phyloP scores from a whole-genome alignment of 2,329 filamentous ascomycete species.

The Ophiostoma populinum region DNA sequence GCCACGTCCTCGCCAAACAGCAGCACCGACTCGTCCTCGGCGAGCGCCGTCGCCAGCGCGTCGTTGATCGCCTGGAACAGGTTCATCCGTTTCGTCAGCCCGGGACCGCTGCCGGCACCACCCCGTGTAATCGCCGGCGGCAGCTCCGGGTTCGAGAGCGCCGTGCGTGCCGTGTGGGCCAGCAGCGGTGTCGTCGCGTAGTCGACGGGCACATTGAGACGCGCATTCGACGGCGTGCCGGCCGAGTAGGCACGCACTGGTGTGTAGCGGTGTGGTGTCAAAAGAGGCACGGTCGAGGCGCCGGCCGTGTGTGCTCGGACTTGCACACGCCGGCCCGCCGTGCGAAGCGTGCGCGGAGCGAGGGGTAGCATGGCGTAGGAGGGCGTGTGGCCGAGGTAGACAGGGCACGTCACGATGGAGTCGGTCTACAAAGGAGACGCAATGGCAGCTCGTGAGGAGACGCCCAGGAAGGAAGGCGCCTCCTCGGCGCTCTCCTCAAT shows the following conservation, averaged over 20 bases:
- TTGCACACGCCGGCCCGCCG: too few species aligned
- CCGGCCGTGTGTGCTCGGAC: too few species aligned
- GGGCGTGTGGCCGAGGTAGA: too few species aligned
- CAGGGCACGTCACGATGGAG: too few species aligned
- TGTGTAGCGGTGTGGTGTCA: not conserved
- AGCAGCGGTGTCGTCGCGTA: slow-evolving; percentile 70
- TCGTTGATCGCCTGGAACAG: slow-evolving; percentile 89
- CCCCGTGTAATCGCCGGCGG: slow-evolving; percentile 19
- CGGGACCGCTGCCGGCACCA: slow-evolving; percentile 40
- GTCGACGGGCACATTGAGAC: slow-evolving; percentile 73
- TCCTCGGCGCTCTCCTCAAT: too few species aligned
- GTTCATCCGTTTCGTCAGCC: slow-evolving; percentile 70
- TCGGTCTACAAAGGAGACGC: too few species aligned
- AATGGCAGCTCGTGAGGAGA: too few species aligned
- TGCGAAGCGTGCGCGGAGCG: too few species aligned
- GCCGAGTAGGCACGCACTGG: slow-evolving; percentile 27
- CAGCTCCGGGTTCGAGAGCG: slow-evolving; percentile 57
- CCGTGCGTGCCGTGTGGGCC: slow-evolving; percentile 57
- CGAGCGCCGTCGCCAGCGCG: slow-evolving; percentile 65
- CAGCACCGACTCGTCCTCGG: slow-evolving; percentile 68
- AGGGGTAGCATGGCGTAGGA: too few species aligned
- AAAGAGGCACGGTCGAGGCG: too few species aligned
- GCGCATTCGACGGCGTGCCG: slow-evolving; percentile 36
- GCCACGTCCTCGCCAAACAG: slow-evolving; percentile 95
- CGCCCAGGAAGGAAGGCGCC: too few species aligned